These are phyloP conservation scores for Lentinula aciculospora DNA, from an alignment of 768 basidiomycete species.

Conservation along the genomic window DNA sequence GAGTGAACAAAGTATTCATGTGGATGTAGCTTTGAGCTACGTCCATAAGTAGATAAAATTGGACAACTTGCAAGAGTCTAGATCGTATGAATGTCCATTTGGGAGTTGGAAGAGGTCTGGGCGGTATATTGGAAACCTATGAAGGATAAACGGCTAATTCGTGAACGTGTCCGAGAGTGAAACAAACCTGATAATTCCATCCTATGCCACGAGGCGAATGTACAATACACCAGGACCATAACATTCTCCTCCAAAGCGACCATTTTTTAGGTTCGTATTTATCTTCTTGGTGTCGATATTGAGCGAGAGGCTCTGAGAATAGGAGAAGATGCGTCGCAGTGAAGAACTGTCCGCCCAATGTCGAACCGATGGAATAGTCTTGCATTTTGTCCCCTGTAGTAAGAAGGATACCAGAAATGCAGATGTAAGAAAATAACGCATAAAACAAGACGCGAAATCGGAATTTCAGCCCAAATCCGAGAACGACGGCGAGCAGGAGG, in stretches of 20 bases:
- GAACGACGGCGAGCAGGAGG: background rate
- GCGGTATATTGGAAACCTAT: background rate
- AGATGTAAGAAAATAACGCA: background rate
- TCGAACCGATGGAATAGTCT: conserved; percentile 14
- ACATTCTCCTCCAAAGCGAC: conserved; percentile 10
- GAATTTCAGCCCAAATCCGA: background rate
- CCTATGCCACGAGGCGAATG: conserved; percentile 14
- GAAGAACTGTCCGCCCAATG: conserved; percentile 13
- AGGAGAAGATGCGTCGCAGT: conserved; percentile 14
- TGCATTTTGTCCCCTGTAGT: conserved; percentile 13
- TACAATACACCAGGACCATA: conserved; percentile 13
- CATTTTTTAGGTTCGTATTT: conserved; percentile 5
- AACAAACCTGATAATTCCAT: conserved; percentile 15
- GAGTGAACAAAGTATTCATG: conserved; percentile 12
- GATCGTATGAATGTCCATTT: conserved; percentile 10
- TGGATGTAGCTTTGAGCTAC: conserved; percentile 15
- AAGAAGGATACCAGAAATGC: background rate
- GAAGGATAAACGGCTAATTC: background rate
- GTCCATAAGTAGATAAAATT: conserved; percentile 14
- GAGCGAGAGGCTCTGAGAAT: conserved; percentile 12
- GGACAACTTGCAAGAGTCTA: conserved; percentile 9
- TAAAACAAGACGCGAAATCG: background rate
- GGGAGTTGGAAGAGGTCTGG: background rate
- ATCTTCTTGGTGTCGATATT: conserved; percentile 14
- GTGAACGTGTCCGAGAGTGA: background rate